Evolutionary conservation across 805 yeast genomes (phyloP), one percentile per base, ranked within the genome.

Genomic region (Metschnikowia vanudenii): DNA sequence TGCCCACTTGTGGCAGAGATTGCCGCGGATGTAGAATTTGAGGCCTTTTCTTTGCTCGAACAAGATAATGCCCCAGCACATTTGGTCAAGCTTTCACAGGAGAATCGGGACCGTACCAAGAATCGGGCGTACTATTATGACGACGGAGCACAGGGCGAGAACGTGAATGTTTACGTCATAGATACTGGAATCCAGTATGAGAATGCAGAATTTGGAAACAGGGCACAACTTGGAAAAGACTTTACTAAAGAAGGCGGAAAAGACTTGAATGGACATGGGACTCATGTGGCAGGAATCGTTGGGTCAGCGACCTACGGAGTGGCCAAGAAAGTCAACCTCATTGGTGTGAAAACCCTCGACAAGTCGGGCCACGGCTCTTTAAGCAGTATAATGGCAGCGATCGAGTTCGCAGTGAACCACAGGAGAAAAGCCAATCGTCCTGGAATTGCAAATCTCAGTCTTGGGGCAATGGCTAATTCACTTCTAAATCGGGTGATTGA

Each of bases 301-400:
- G 81, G 80, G 0, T 73, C 82, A 1, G 67, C 67, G 32, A 63
- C 77, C 0, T 78, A 66, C 56, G 85, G 85, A 2, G 79, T 77
- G 18, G 73, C 82, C 18, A 80, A 80, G 54, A 43, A 50, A 17
- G 53, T 32, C 19, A 54, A 38, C 13, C 40, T 54, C 6, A 70
- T 86, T 9, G 94, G 85, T 20, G 81, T 92, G 11, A 91, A 90
- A 59, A 90, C 88, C 0, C 69, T 89, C 42, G 82, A 84, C 52
- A 64, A 63, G 5, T 61, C 62, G 33, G 97, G 97, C 0, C 79
- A 80, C 24, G 97, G 96, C 0, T 74, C 82, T 0, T 65, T 86
- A 47, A 76, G 85, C 26, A 76, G 82, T 1, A 84, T 86, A 0
- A 73, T 87, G 39, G 71, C 81, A 0, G 87, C 88, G 0, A 64